These are phyloP conservation scores for Hygrocybe punicea DNA, from an alignment of 768 basidiomycete species.

Conservation along the genomic window DNA sequence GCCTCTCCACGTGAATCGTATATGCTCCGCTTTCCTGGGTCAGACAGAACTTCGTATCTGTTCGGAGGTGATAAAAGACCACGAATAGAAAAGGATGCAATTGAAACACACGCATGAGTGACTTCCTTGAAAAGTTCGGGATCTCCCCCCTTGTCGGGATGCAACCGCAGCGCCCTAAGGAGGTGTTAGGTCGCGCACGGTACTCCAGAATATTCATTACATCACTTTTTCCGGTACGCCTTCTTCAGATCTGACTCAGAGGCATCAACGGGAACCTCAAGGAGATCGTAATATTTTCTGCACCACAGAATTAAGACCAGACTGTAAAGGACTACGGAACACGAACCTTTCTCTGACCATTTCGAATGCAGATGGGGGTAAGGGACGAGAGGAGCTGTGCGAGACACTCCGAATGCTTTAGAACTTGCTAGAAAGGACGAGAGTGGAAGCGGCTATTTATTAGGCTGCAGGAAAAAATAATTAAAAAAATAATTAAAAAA, in stretches of 20 bases:
- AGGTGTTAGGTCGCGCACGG: slow-evolving; percentile 6
- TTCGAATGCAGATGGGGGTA: not conserved
- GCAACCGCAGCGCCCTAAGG: slow-evolving; percentile 72
- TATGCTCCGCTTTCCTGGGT: slow-evolving; percentile 71
- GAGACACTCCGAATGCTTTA: slow-evolving; percentile 5
- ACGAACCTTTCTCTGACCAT: slow-evolving; percentile 11
- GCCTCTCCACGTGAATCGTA: slow-evolving; percentile 95
- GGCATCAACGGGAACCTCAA: slow-evolving; percentile 77
- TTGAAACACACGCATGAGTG: slow-evolving; percentile 78
- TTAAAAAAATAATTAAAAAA: not conserved
- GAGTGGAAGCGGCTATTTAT: not conserved
- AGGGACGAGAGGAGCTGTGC: not conserved
- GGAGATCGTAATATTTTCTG: slow-evolving; percentile 90
- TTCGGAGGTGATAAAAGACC: not conserved
- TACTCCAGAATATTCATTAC: not conserved
- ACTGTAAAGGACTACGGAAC: not conserved
- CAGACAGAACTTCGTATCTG: slow-evolving; percentile 92
- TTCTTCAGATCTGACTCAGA: slow-evolving; percentile 88
- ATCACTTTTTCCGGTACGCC: slow-evolving; percentile 90
- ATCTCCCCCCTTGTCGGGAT: slow-evolving; percentile 94
- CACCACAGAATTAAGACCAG: not conserved
- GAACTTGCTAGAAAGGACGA: slow-evolving; percentile 7
- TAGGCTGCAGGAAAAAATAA: not conserved
- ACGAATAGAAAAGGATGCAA: slow-evolving; percentile 8
- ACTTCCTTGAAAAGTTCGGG: slow-evolving; percentile 98